Base-by-base conservation (phyloP, 2,329 filamentous ascomycete genomes). In the Cladosporium colombiae region DNA sequence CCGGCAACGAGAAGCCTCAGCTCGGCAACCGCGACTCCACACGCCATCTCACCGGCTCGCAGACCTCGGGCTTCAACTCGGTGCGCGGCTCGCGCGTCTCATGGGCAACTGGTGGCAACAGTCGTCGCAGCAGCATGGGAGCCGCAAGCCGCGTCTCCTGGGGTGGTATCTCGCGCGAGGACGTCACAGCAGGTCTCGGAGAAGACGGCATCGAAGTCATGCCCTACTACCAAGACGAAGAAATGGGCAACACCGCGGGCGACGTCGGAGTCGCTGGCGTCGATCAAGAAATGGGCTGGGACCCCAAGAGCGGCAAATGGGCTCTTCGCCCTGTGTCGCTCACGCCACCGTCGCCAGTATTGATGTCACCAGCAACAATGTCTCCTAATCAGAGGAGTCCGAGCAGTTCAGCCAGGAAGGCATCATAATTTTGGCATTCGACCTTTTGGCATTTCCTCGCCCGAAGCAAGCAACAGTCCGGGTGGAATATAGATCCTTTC, bases 201-300 rank as follows among this genome's bases (percentile, higher is more conserved):
- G 64, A 80, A 69, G 61, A 74, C 67, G 59, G 71, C 55, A 25
- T 70, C 27, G 65, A 76, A 72, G 58, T 70, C 71, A 29, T 64
- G 64, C 67, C 74, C 56, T 65, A 80, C 72, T 25, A 63, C 3
- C 55, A 59, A 5, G 65, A 67, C 46, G 66, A 66, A 23, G 67
- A 70, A 29, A 44, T 27, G 44, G 59, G 59, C 18, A n/a, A 25
- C 14, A 14, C 29, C 2, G 63, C 40, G 16, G 53, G 52, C 25
- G 61, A 64, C 14, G 52, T 64, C 18, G 63, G 57, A 29, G 50
- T 73, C 11, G 65, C 62, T 0, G 72, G 72, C 13, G 68, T 64
- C 3, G 71, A 70, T 25, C 61, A 66, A 23, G 73, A 74, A 65
- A 71, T 74, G 72, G 73, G 73, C 56, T 74, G 70, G 70, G 71